A percentile compares a stretch with the other conserved stretches of the same genome.
These are phyloP conservation scores for Rhodotorula sphaerocarpa DNA, from an alignment of 768 basidiomycete species.

Conservation along the genomic window DNA sequence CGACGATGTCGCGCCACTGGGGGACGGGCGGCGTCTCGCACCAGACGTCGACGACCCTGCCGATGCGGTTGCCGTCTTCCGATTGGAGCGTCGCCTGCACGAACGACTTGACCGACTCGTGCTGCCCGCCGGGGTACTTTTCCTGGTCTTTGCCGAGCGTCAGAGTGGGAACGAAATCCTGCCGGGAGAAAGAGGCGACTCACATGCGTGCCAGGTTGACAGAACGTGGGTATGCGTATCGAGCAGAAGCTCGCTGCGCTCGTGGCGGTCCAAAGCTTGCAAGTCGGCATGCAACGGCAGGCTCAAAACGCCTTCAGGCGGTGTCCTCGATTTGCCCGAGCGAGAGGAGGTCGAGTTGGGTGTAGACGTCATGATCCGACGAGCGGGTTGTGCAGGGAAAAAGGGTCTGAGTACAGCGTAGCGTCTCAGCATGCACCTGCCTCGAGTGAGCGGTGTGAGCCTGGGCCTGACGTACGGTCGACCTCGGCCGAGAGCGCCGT, in stretches of 20 bases:
- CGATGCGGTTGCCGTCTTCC: not conserved
- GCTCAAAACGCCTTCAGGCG: constrained; percentile 7
- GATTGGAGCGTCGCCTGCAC: constrained; percentile 53
- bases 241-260: constrained; percentile 47
- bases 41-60: constrained; percentile 69
- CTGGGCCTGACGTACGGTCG: too few relatives aligned
- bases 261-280: not conserved
- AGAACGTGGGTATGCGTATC: constrained; percentile 83
- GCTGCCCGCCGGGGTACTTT: constrained; percentile 55
- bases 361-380: not conserved
- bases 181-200: not conserved
- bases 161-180: too few relatives aligned
- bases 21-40: constrained; percentile 52
- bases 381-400: not conserved
- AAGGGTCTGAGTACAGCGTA: not conserved
- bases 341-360: not conserved
- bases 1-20: constrained; percentile 5
- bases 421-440: not conserved
- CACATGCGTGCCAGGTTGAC: constrained; percentile 60
- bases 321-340: not conserved
- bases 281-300: constrained; percentile 11
- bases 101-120: constrained; percentile 60
- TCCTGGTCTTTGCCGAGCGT: constrained; percentile 38
- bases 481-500: too few relatives aligned
- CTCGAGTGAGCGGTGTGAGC: not conserved